Conservation (phyloP, 2,329 filamentous ascomycete genomes). For the Aspergillus texensis region DNA sequence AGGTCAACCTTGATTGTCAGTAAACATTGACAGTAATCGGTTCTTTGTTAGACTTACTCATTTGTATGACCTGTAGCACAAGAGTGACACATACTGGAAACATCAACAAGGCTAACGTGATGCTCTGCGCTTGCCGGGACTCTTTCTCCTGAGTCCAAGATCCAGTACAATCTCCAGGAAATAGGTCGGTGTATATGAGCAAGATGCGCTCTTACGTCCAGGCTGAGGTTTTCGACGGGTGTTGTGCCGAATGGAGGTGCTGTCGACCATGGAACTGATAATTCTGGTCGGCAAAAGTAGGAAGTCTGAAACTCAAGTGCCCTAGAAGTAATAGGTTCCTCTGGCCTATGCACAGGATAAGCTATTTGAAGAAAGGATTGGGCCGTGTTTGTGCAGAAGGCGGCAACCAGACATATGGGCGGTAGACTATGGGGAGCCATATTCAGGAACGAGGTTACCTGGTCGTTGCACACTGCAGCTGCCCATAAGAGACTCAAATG, state of each 20-base stretch:
- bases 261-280: slow-evolving; percentile 11
- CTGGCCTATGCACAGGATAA: not conserved
- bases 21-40: not conserved
- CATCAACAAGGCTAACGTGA: slow-evolving; percentile 1
- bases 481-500: slow-evolving; percentile 6
- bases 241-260: slow-evolving; percentile 7
- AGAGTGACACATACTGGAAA: not conserved
- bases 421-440: not conserved
- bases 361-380: slow-evolving; percentile 10
- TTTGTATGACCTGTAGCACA: not conserved
- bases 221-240: not conserved
- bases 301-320: slow-evolving; percentile 14
- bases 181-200: slow-evolving; percentile 10
- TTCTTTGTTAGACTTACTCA: slow-evolving; percentile 8
- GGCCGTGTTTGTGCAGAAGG: slow-evolving; percentile 3
- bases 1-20: slow-evolving; percentile 8
- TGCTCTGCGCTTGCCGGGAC: slow-evolving; percentile 5
- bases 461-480: not conserved
- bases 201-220: slow-evolving; percentile 5
- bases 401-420: slow-evolving; percentile 6
- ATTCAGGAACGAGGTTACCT: not conserved
- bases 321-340: not conserved
- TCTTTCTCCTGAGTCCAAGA: slow-evolving; percentile 11
- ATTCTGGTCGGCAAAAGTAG: not conserved
- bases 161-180: slow-evolving; percentile 23